Percentiles rank a stretch among this genome's conserved stretches.
phyloP scores from a whole-genome alignment of 2,329 filamentous ascomycete species.

The Aspergillus viridinutans region DNA sequence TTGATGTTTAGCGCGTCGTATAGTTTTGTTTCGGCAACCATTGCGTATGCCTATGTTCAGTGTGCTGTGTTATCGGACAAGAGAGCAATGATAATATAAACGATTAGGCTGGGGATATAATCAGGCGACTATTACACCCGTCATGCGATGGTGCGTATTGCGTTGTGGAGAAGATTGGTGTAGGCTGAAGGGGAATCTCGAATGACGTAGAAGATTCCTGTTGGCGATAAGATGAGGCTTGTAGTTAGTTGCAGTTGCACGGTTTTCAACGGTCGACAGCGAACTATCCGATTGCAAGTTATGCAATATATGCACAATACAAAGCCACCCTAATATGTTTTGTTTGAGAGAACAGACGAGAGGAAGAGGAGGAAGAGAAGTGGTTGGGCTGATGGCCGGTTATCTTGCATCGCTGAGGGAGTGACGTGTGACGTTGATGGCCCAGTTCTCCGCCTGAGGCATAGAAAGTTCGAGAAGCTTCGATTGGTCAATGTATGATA shows the following conservation, averaged over 20 bases:
- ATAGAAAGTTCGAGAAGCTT: slow-evolving; percentile 39
- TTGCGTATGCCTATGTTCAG: slow-evolving; percentile 42
- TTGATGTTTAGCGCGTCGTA: slow-evolving; percentile 83
- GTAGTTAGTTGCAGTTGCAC: background rate
- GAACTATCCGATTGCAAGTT: background rate
- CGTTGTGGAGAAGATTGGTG: slow-evolving; percentile 2
- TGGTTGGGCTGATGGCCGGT: slow-evolving; percentile 8
- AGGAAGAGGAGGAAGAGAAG: background rate
- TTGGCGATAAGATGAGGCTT: slow-evolving; percentile 1
- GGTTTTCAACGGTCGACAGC: background rate
- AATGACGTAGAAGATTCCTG: slow-evolving; percentile 35
- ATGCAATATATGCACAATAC: background rate
- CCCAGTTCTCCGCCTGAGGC: background rate
- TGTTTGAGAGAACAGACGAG: background rate
- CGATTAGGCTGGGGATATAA: background rate
- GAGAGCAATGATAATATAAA: slow-evolving; percentile 12
- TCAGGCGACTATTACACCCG: background rate
- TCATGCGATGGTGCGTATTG: slow-evolving; percentile 2
- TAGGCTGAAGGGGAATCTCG: slow-evolving; percentile 19
- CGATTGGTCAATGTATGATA: slow-evolving; percentile 7
- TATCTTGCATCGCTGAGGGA: slow-evolving; percentile 4
- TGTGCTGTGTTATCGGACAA: slow-evolving; percentile 4
- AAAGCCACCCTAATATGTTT: background rate
- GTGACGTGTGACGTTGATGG: slow-evolving; percentile 33
- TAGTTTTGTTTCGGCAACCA: slow-evolving; percentile 94